A percentile compares a stretch with the other conserved stretches of the same genome.
phyloP scores from a whole-genome alignment of 169 alveolate genomes.

The Plasmodium sp. region DNA sequence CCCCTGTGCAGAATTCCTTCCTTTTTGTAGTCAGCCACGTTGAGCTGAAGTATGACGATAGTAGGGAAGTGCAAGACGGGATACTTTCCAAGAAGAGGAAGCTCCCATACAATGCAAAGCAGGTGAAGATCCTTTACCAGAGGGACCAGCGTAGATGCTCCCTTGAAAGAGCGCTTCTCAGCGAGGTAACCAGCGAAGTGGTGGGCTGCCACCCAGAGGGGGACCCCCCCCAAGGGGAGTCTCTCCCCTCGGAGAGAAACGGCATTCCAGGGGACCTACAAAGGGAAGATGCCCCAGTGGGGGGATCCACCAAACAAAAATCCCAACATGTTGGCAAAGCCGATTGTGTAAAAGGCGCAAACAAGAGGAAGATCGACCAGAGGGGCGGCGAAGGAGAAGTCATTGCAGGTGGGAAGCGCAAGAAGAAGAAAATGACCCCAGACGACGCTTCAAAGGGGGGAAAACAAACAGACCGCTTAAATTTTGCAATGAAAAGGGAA shows the following conservation, averaged over 20 bases:
- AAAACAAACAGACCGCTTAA: not conserved
- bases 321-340: not conserved
- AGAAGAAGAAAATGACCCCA: not conserved
- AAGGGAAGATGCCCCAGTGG: not conserved
- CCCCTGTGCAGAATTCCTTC: constrained; percentile 18
- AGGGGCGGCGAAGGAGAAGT: not conserved
- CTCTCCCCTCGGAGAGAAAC: not conserved
- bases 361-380: not conserved
- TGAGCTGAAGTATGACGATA: constrained; percentile 25
- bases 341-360: not conserved
- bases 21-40: constrained; percentile 15
- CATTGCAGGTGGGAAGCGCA: not conserved
- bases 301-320: not conserved
- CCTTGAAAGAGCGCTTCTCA: not conserved
- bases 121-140: constrained; percentile 13
- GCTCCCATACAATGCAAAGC: constrained; percentile 20
- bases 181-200: not conserved
- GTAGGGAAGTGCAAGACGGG: not conserved
- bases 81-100: constrained; percentile 33
- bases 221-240: not conserved
- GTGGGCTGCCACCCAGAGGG: not conserved
- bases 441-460: not conserved
- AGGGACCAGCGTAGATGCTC: not conserved
- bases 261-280: not conserved
- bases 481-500: not conserved